These are phyloP conservation scores for Xylariaceae sp. DNA, from an alignment of 2,329 filamentous ascomycete species.

Conservation along the genomic window DNA sequence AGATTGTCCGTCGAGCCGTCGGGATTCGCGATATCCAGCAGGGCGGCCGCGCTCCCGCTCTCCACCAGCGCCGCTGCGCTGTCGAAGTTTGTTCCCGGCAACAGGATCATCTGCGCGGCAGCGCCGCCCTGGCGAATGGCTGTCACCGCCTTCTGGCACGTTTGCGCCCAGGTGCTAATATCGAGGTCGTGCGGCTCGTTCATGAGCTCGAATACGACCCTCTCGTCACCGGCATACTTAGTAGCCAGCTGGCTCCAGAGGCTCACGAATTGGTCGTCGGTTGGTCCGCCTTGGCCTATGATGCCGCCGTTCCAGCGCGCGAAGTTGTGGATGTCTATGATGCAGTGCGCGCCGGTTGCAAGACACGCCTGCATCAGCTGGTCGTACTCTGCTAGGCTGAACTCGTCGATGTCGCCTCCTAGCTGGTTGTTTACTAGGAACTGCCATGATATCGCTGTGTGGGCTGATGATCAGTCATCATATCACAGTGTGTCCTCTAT, in stretches of 20 bases:
- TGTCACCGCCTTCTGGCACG: constrained; percentile 64
- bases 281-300: constrained; percentile 67
- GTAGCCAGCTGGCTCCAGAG: constrained; percentile 62
- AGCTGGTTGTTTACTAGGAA: constrained; percentile 57
- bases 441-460: constrained; percentile 57
- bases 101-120: constrained; percentile 63
- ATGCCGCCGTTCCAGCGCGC: constrained; percentile 64
- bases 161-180: constrained; percentile 59
- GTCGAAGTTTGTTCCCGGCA: constrained; percentile 64
- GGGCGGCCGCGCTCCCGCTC: constrained; percentile 52
- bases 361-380: constrained; percentile 60
- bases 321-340: constrained; percentile 63
- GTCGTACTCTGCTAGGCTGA: constrained; percentile 56
- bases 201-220: constrained; percentile 67
- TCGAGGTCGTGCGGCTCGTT: constrained; percentile 69
- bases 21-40: constrained; percentile 59
- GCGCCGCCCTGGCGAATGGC: constrained; percentile 68
- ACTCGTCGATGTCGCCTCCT: constrained; percentile 51
- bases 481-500: neutral
- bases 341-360: constrained; percentile 58
- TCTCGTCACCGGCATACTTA: constrained; percentile 57
- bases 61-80: constrained; percentile 52
- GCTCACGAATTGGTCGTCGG: constrained; percentile 58
- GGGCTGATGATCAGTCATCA: constrained; percentile 4
- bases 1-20: constrained; percentile 60